phyloP scores from a whole-genome alignment of 1,284 basidiomycete species.

The Sporisorium sorghi region DNA sequence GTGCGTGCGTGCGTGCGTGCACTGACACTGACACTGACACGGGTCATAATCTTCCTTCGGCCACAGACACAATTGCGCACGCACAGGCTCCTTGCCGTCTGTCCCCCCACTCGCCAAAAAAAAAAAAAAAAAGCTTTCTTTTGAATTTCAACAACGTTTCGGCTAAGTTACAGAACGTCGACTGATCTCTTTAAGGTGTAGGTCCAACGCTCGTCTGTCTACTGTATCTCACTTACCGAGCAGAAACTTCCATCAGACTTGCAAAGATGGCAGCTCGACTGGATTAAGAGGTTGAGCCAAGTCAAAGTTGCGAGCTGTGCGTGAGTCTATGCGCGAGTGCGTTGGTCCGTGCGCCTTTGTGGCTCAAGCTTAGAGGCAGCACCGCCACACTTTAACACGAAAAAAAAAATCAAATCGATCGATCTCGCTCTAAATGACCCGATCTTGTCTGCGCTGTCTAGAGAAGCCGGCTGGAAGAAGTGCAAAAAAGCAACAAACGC shows the following conservation, averaged over 20 bases:
- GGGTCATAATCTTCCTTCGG: not conserved
- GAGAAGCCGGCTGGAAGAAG: slow-evolving; percentile 47
- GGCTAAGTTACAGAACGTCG: not conserved
- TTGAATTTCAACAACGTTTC: not conserved
- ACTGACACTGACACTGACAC: too few species aligned
- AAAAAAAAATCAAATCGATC: not conserved
- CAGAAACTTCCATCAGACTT: too few species aligned
- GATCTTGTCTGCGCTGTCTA: not conserved
- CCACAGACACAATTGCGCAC: not conserved
- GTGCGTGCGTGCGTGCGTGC: not conserved
- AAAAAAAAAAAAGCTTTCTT: too few species aligned
- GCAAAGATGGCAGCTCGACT: too few species aligned
- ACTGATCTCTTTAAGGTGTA: not conserved
- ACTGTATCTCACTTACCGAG: too few species aligned
- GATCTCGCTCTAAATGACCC: not conserved
- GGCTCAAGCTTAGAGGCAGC: not conserved
- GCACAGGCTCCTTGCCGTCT: not conserved
- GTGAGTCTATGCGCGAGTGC: too few species aligned
- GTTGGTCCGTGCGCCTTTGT: too few species aligned
- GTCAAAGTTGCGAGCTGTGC: too few species aligned
- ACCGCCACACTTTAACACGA: not conserved
- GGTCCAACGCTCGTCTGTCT: not conserved
- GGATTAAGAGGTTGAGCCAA: too few species aligned
- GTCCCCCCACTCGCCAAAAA: too few species aligned
- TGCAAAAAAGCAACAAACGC: slow-evolving; percentile 7